These are phyloP conservation scores for Rhododendron vialii DNA, from an alignment of 148 eudicot species.

Conservation along the genomic window DNA sequence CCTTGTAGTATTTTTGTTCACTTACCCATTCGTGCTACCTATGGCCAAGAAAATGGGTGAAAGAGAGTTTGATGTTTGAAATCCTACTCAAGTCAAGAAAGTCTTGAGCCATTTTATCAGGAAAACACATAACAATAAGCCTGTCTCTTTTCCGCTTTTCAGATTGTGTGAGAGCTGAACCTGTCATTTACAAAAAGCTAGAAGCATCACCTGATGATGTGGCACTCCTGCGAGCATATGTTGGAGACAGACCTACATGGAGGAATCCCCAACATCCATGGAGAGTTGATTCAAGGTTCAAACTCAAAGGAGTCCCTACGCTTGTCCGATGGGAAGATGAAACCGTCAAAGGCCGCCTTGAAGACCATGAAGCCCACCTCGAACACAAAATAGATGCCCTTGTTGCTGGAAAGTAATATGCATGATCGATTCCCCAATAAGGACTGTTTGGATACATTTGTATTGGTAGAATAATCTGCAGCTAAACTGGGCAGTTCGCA, in stretches of 20 bases:
- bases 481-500: neutral
- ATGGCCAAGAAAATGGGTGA: neutral
- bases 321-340: slow-evolving; percentile 71
- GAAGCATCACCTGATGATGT: slow-evolving; percentile 52
- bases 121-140: neutral
- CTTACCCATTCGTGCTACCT: neutral
- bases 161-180: slow-evolving; percentile 98
- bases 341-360: slow-evolving; percentile 62
- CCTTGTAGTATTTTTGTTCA: neutral
- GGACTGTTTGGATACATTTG: neutral
- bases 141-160: slow-evolving; percentile 12
- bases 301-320: slow-evolving; percentile 84
- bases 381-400: slow-evolving; percentile 56
- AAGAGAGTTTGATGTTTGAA: neutral
- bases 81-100: neutral
- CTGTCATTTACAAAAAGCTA: slow-evolving; percentile 73
- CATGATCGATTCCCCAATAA: neutral
- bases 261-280: slow-evolving; percentile 77
- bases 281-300: slow-evolving; percentile 62
- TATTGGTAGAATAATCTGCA: neutral
- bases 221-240: slow-evolving; percentile 69
- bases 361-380: slow-evolving; percentile 85
- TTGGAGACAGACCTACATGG: slow-evolving; percentile 93
- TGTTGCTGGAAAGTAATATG: slow-evolving; percentile 24
- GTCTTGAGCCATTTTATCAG: neutral